Evolutionary conservation across 2,329 filamentous ascomycete species (phyloP).

Genomic region (Fusarium sp.): DNA sequence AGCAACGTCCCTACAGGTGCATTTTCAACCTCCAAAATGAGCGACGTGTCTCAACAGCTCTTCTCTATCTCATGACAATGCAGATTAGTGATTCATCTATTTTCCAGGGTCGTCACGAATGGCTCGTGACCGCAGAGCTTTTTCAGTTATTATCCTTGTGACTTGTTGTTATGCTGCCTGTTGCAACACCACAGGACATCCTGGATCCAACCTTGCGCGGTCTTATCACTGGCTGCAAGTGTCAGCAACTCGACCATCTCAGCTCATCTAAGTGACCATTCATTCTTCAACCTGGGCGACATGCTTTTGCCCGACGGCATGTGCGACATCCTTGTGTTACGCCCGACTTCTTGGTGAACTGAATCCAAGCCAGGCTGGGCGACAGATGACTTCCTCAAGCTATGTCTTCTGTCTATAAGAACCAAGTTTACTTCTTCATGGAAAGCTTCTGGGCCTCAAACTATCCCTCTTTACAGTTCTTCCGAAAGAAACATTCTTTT

Average conservation of each 20-base stretch:
- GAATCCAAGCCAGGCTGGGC: constrained; percentile 9
- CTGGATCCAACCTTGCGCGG: constrained; percentile 13
- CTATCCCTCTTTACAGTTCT: background rate
- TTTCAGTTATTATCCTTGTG: constrained; percentile 19
- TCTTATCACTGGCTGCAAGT: constrained; percentile 13
- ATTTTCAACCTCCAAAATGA: background rate
- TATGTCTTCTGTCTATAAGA: constrained; percentile 25
- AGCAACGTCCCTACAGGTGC: background rate
- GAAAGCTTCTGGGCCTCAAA: background rate
- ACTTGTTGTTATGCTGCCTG: constrained; percentile 13
- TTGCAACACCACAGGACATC: constrained; percentile 19
- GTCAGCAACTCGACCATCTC: constrained; percentile 10
- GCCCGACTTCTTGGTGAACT: constrained; percentile 22
- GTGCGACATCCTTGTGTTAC: constrained; percentile 24
- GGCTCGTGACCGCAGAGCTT: background rate
- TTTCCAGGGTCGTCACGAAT: background rate
- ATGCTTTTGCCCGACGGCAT: constrained; percentile 19
- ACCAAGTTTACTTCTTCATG: background rate
- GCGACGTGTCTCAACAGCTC: background rate
- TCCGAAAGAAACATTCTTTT: background rate
- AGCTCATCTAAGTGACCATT: constrained; percentile 22
- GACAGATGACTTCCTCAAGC: constrained; percentile 8
- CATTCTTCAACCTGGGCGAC: constrained; percentile 10
- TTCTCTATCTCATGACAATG: constrained; percentile 2
- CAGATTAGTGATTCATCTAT: background rate